A percentile compares a stretch with the other conserved stretches of the same genome.
Conservation (phyloP, 2,329 filamentous ascomycete genomes). For the Fusarium sp. region DNA sequence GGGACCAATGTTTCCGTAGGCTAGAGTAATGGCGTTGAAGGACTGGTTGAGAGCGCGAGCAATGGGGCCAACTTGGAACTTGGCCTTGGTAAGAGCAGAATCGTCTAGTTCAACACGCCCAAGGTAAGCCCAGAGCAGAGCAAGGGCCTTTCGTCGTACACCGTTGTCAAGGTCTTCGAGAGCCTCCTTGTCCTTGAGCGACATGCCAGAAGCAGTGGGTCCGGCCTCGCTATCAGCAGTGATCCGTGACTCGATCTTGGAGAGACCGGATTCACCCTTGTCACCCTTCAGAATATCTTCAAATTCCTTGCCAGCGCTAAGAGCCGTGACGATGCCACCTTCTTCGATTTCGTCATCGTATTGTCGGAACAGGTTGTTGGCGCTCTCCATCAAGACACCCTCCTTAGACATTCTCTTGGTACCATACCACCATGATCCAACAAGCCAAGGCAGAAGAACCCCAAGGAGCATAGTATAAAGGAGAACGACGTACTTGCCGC, state of each 20-base stretch:
- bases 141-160: constrained; percentile 85
- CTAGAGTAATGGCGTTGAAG: constrained; percentile 87
- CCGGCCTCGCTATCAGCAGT: constrained; percentile 70
- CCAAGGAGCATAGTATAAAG: constrained; percentile 91
- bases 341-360: constrained; percentile 88
- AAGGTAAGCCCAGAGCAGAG: constrained; percentile 94
- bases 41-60: constrained; percentile 88
- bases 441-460: constrained; percentile 89
- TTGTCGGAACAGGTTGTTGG: constrained; percentile 93
- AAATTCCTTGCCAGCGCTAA: constrained; percentile 91
- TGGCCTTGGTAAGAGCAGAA: constrained; percentile 81
- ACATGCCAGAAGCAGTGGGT: constrained; percentile 69
- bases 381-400: constrained; percentile 90
- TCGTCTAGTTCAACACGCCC: constrained; percentile 89
- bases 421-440: constrained; percentile 99
- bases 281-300: constrained; percentile 80
- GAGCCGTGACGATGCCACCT: constrained; percentile 81
- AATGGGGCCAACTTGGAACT: constrained; percentile 89
- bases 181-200: constrained; percentile 79
- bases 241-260: constrained; percentile 86
- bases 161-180: constrained; percentile 86
- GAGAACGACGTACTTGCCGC: constrained; percentile 93
- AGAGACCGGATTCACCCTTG: constrained; percentile 83
- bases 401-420: constrained; percentile 94
- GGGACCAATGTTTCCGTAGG: constrained; percentile 85